Base-by-base conservation (phyloP, 176 grass and related monocot species). In the Alopecurus myosuroides region DNA sequence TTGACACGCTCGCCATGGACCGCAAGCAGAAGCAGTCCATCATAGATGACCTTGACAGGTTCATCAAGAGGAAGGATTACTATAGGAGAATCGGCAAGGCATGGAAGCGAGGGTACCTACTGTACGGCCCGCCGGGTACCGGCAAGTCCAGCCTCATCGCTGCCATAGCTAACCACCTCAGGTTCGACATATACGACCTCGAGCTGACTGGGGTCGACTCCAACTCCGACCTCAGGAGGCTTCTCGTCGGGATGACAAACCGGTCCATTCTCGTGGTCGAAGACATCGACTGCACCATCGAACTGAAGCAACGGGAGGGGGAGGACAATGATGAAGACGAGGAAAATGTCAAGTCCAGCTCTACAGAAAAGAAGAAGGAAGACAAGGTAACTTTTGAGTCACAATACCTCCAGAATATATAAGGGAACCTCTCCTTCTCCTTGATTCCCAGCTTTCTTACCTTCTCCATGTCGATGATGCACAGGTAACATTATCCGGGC, bases 81-180 rank as follows among this genome's bases (percentile, higher is more conserved):
- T 98, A 98, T 40, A 91, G 85, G 81, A 86, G 71, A 60, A 98
- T 88, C 1, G 96, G 93, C 17, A 95, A 95, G 76, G 96, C 96
- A 7, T 98, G 96, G 96, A 98, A 98, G 60, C 82, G 96, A 19
- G 96, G 96, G 42, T 98, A 98, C 73, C 81, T 98, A 74, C 66
- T 98, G 18, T 84, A 94, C 4, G 96, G 96, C 8, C 96, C 96
- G 4, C 96, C 96, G 11, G 96, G 96, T 51, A 98, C 96, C 1
- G 96, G 96, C 60, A 98, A 98, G 55, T 98, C 96, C 40, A 98
- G 91, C 86, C 86, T 98, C 29, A 92, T 98, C 30, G 96, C 96
- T 0, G 96, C 96, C 55, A 98, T 98, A 77, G 96, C 96, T 14
- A 98, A 98, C 77, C 86, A 85, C 52, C 87, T 98, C 65, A 90